phyloP scores from a whole-genome alignment of 106 monocot genomes.

The Apostasia ramifera region DNA sequence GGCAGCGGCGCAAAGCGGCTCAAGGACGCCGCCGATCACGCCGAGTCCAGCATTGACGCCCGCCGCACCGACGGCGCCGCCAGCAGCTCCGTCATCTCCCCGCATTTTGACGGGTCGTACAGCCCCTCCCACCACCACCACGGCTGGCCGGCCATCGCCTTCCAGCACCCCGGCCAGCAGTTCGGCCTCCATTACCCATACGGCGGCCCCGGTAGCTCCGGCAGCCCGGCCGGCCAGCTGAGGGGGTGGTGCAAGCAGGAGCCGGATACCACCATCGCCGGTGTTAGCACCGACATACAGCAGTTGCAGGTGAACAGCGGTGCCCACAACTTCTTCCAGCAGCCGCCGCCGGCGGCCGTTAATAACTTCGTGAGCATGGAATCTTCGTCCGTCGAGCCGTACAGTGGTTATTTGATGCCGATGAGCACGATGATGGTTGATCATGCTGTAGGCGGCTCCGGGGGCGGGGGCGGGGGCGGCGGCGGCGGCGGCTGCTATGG shows the following conservation, averaged over 20 bases:
- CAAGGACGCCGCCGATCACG: slow-evolving; percentile 54
- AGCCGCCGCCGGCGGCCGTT: slow-evolving; percentile 2
- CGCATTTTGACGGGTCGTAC: slow-evolving; percentile 27
- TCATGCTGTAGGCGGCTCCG: slow-evolving; percentile 20
- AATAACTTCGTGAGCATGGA: slow-evolving; percentile 9
- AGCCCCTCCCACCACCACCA: slow-evolving; percentile 15
- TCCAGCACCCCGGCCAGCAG: slow-evolving; percentile 38
- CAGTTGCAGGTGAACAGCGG: slow-evolving; percentile 41
- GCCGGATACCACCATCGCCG: slow-evolving; percentile 28
- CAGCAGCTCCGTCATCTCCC: slow-evolving; percentile 14
- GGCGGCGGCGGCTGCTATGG: slow-evolving; percentile 15
- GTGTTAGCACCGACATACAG: slow-evolving; percentile 8
- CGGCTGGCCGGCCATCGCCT: slow-evolving; percentile 61
- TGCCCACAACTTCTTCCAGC: slow-evolving; percentile 54
- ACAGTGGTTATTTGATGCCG: slow-evolving; percentile 34
- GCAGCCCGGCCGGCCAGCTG: neutral
- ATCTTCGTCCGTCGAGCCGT: neutral
- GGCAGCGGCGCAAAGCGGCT: slow-evolving; percentile 65
- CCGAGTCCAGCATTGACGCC: slow-evolving; percentile 18
- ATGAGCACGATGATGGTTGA: slow-evolving; percentile 32
- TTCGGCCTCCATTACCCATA: slow-evolving; percentile 33
- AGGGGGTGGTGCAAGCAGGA: slow-evolving; percentile 64
- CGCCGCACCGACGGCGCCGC: slow-evolving; percentile 20
- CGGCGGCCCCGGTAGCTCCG: slow-evolving; percentile 1
- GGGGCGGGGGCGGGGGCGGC: slow-evolving; percentile 15